phyloP scores from a whole-genome alignment of 78 protist genomes.

The Mantamonas sphyraenae region DNA sequence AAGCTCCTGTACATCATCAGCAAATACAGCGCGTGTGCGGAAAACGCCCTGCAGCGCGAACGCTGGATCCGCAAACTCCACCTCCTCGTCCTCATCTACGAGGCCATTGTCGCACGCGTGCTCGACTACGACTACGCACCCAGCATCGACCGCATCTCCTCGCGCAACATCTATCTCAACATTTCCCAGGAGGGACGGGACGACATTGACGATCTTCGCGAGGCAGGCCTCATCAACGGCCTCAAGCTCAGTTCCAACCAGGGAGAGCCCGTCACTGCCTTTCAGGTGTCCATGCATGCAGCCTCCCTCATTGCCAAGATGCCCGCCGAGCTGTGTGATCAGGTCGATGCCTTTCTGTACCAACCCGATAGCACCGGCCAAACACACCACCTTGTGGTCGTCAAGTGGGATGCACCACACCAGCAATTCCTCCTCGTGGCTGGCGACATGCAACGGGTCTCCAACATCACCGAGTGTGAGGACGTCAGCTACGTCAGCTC shows the following conservation, averaged over 20 bases:
- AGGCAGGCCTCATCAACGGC: slow-evolving; percentile 9
- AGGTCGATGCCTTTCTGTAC: neutral
- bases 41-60: neutral
- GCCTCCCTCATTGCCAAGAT: too few relatives aligned
- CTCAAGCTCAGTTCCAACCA: slow-evolving; percentile 15
- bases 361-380: slow-evolving; percentile 1
- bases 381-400: slow-evolving; percentile 9
- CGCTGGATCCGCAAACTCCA: slow-evolving; percentile 19
- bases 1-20: slow-evolving; percentile 13
- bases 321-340: slow-evolving; percentile 9
- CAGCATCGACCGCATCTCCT: neutral
- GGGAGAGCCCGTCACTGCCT: slow-evolving; percentile 8
- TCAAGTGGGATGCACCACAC: too few relatives aligned
- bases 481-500: slow-evolving; percentile 25
- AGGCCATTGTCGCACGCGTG: slow-evolving; percentile 6
- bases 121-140: slow-evolving; percentile 37
- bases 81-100: slow-evolving; percentile 27
- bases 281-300: slow-evolving; percentile 8
- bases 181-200: slow-evolving; percentile 23
- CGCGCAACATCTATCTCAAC: slow-evolving; percentile 7
- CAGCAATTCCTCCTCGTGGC: too few relatives aligned
- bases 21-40: neutral
- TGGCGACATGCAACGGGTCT: too few relatives aligned
- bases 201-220: slow-evolving; percentile 17
- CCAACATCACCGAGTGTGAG: slow-evolving; percentile 17